Percentiles rank a stretch among this genome's conserved stretches.
These are phyloP conservation scores for Paraglomus occultum DNA, from an alignment of 192 early-diverging fungal genomes.

Conservation along the genomic window DNA sequence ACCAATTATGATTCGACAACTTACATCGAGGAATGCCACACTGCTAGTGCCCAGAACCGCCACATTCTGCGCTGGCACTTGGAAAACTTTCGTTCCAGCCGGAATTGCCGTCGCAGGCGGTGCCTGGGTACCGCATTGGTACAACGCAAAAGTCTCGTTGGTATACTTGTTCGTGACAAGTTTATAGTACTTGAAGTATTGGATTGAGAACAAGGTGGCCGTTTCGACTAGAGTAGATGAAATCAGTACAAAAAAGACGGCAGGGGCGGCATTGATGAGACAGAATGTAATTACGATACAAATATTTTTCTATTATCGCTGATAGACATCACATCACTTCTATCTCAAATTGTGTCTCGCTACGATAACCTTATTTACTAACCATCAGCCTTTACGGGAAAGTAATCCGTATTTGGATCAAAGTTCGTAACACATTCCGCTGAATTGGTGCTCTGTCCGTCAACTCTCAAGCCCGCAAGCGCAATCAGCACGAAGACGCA, in stretches of 20 bases:
- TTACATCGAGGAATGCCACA: constrained; percentile 49
- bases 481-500: not conserved
- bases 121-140: constrained; percentile 67
- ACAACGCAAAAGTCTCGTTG: constrained; percentile 60
- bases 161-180: constrained; percentile 53
- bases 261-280: no score
- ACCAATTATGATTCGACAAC: not conserved
- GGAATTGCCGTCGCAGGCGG: constrained; percentile 39
- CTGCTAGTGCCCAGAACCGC: constrained; percentile 42
- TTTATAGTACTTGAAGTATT: constrained; percentile 66
- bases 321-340: not conserved
- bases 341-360: not conserved
- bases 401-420: constrained; percentile 47
- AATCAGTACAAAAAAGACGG: no score
- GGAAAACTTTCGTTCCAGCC: constrained; percentile 44
- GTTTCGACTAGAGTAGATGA: constrained; percentile 37
- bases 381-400: constrained; percentile 45
- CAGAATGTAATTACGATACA: no score
- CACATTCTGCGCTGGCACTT: constrained; percentile 43
- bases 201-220: constrained; percentile 58
- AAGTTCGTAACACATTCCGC: constrained; percentile 33
- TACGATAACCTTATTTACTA: not conserved
- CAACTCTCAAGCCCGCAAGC: not conserved
- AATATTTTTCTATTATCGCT: no score
- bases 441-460: not conserved